phyloP scores from a whole-genome alignment of 2,329 filamentous ascomycete genomes.

The Nigrospora sphaerica region DNA sequence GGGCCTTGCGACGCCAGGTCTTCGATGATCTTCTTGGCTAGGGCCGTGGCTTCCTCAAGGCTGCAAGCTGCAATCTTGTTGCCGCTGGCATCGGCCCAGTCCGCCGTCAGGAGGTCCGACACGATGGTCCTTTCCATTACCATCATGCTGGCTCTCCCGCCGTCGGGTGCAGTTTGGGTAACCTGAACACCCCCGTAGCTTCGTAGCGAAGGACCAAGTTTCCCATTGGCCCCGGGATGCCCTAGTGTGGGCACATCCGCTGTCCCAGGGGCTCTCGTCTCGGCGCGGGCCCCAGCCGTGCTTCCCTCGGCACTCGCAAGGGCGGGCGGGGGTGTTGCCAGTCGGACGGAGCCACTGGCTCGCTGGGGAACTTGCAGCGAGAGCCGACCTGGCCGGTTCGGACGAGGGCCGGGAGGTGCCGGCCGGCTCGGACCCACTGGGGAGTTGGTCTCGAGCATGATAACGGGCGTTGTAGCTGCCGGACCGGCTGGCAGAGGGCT shows the following conservation, averaged over 20 bases:
- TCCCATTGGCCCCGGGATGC: too few species aligned
- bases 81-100: slow-evolving; percentile 44
- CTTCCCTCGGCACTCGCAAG: too few species aligned
- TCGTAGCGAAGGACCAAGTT: too few species aligned
- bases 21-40: slow-evolving; percentile 47
- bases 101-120: slow-evolving; percentile 38
- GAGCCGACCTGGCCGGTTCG: slow-evolving; percentile 40
- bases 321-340: slow-evolving; percentile 44
- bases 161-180: slow-evolving; percentile 12
- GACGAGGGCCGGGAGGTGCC: slow-evolving; percentile 3
- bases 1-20: slow-evolving; percentile 42
- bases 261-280: too few species aligned
- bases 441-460: slow-evolving; percentile 13
- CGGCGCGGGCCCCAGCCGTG: too few species aligned
- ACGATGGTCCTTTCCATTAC: slow-evolving; percentile 49
- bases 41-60: slow-evolving; percentile 45
- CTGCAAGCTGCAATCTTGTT: slow-evolving; percentile 32
- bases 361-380: slow-evolving; percentile 59
- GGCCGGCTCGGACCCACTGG: background rate
- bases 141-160: slow-evolving; percentile 48
- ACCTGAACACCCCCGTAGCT: too few species aligned
- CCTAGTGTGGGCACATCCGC: too few species aligned
- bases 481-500: background rate
- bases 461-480: slow-evolving; percentile 5
- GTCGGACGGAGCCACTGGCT: slow-evolving; percentile 49